Evolutionary conservation across 1,284 basidiomycete species (phyloP).

Genomic region (Blastosporella zonata): DNA sequence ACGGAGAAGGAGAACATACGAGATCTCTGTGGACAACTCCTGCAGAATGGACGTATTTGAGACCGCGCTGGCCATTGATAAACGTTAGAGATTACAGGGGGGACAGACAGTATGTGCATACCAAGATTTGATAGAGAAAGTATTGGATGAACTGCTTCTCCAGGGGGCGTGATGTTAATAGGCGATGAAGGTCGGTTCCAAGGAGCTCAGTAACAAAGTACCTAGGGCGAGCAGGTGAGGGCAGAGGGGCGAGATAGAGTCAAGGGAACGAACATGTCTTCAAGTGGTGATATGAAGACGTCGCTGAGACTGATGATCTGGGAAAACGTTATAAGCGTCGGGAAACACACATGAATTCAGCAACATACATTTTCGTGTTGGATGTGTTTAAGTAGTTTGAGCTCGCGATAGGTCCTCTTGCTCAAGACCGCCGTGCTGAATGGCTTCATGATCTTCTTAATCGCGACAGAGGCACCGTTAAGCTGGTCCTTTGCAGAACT

Average conservation of each 20-base stretch:
- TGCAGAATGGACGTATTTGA: constrained; percentile 99
- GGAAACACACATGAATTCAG: constrained; percentile 2
- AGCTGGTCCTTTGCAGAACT: constrained; percentile 98
- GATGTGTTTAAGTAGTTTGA: constrained; percentile 98
- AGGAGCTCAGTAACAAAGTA: constrained; percentile 99
- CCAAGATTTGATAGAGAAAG: constrained; percentile 98
- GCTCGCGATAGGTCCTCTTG: constrained; percentile 97
- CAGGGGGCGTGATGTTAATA: constrained; percentile 93
- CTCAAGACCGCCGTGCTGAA: constrained; percentile 97
- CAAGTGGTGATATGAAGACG: constrained; percentile 98
- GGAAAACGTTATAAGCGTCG: constrained; percentile 10
- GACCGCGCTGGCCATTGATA: constrained; percentile 65
- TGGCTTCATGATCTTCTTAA: constrained; percentile 99
- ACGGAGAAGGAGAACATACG: constrained; percentile 39
- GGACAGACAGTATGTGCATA: constrained; percentile 34
- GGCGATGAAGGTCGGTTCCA: constrained; percentile 95
- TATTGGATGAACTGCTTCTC: constrained; percentile 99
- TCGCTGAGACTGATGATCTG: constrained; percentile 98
- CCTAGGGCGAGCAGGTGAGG: constrained; percentile 36
- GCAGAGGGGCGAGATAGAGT: constrained; percentile 10
- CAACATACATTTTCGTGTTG: constrained; percentile 89
- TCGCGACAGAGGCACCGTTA: constrained; percentile 90
- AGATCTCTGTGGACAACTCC: constrained; percentile 98
- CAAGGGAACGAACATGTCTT: constrained; percentile 76
- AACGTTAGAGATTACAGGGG: constrained; percentile 4